Percentiles rank a stretch among this genome's conserved stretches.
These are phyloP conservation scores for Inga leiocalycina DNA, from an alignment of 306 rosid species.

Conservation along the genomic window DNA sequence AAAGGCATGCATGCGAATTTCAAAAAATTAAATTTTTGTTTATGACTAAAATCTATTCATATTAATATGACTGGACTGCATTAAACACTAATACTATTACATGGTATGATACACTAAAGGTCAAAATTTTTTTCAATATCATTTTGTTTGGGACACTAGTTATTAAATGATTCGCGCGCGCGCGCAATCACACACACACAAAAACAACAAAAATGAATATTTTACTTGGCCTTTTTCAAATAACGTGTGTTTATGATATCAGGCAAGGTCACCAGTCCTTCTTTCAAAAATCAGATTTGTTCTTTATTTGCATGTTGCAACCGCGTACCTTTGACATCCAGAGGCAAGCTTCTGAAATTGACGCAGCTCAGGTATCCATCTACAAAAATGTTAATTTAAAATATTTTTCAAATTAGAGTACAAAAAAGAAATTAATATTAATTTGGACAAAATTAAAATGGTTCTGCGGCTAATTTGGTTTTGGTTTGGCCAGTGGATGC, in stretches of 20 bases:
- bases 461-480: background rate
- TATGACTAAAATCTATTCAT: background rate
- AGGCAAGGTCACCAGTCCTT: constrained; percentile 79
- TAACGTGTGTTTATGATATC: constrained; percentile 1
- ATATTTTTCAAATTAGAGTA: too few relatives aligned
- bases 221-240: background rate
- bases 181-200: too few relatives aligned
- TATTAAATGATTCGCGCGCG: background rate
- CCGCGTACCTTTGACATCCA: constrained; percentile 65
- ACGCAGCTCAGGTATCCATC: constrained; percentile 67
- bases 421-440: background rate
- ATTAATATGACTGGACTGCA: too few relatives aligned
- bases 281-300: constrained; percentile 72
- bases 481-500: constrained; percentile 65
- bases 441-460: background rate
- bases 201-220: background rate
- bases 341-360: constrained; percentile 69
- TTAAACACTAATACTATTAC: too few relatives aligned
- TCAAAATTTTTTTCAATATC: too few relatives aligned
- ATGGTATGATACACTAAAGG: background rate
- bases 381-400: too few relatives aligned
- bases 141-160: background rate
- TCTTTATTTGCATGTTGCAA: constrained; percentile 71
- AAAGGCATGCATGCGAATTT: background rate
- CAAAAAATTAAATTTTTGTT: background rate